Base-by-base conservation (phyloP, 129 eudicot species). In the Flaveria trinervia region DNA sequence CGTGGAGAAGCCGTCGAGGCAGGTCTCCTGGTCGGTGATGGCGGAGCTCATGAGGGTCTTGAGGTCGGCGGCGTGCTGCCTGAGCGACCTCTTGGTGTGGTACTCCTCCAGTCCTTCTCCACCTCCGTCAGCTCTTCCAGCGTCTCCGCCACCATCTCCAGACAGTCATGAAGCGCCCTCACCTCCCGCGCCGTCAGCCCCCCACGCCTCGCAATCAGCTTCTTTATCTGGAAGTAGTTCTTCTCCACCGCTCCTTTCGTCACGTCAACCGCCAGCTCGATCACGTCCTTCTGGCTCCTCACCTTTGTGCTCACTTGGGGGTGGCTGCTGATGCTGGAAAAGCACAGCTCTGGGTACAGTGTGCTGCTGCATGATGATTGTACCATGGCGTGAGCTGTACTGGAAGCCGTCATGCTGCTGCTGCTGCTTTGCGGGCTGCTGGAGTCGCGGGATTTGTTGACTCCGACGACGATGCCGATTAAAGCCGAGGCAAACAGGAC, bases 1-100 rank as follows among this genome's bases (percentile, higher is more conserved):
- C 81, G 82, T 90, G 90, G 98, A 93, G 69, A 90, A 93, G 1
- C 98, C 98, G 82, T 93, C 98, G 0, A 88, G 81, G 67, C 98
- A 93, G 0, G 98, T 85, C 45, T 85, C 91, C 72, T 87, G 96
- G 79, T 93, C 89, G 51, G 98, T 93, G 7, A 93, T 88, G 69
- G 97, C 88, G 13, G 98, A 18, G 70, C 96, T 88, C 49, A 93
- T 70, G 0, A 93, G 85, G 6, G 98, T 93, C 49, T 82, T 93
- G 22, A 93, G 94, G 54, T 93, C 96, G 7, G 54, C 84, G 0
- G 92, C 98, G 57, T 93, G 96, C 25, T 77, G 41, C 11, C 28
- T 46, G 1, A 90, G 74, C 0, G 96, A 72, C 57, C 85, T 86
- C 9, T 82, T 82, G 9, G 73, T 65, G 5, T 76, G 82, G 56